phyloP scores from a whole-genome alignment of 805 yeast genomes.

The Yamadazyma scolyti region DNA sequence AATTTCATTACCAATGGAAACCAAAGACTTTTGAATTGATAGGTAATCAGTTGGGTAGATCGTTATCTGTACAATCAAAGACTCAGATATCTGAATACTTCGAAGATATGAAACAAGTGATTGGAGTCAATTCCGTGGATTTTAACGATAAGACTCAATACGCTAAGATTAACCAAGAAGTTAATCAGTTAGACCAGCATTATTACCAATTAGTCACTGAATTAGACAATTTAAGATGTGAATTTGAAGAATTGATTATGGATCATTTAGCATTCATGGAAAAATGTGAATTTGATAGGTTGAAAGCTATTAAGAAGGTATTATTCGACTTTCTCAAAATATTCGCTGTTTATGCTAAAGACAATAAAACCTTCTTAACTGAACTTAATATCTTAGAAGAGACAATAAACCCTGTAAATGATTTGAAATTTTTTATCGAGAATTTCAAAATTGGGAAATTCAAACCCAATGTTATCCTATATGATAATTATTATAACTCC shows the following conservation, averaged over 20 bases:
- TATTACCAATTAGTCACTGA: conserved; percentile 48
- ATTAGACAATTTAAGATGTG: conserved; percentile 66
- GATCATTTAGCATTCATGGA: conserved; percentile 78
- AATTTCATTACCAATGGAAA: conserved; percentile 78
- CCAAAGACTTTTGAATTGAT: conserved; percentile 57
- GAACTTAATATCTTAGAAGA: conserved; percentile 64
- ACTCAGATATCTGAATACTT: conserved; percentile 26
- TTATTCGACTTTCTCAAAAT: conserved; percentile 69
- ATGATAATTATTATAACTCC: conserved; percentile 77
- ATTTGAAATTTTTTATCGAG: conserved; percentile 62
- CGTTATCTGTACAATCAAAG: conserved; percentile 6
- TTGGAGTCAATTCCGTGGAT: conserved; percentile 40
- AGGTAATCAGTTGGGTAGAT: conserved; percentile 13
- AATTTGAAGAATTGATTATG: conserved; percentile 66
- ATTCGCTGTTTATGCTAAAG: conserved; percentile 56
- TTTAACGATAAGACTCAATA: conserved; percentile 50
- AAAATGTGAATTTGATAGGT: conserved; percentile 75
- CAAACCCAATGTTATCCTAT: conserved; percentile 65
- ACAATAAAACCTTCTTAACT: conserved; percentile 57
- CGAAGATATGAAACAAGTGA: conserved; percentile 44
- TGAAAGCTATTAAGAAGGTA: conserved; percentile 72
- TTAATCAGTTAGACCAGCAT: conserved; percentile 48
- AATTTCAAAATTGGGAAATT: conserved; percentile 72
- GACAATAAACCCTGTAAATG: conserved; percentile 65
- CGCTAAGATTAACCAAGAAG: conserved; percentile 53